These are phyloP conservation scores for Lumnitzera littorea DNA, from an alignment of 345 rosid species.

Conservation along the genomic window DNA sequence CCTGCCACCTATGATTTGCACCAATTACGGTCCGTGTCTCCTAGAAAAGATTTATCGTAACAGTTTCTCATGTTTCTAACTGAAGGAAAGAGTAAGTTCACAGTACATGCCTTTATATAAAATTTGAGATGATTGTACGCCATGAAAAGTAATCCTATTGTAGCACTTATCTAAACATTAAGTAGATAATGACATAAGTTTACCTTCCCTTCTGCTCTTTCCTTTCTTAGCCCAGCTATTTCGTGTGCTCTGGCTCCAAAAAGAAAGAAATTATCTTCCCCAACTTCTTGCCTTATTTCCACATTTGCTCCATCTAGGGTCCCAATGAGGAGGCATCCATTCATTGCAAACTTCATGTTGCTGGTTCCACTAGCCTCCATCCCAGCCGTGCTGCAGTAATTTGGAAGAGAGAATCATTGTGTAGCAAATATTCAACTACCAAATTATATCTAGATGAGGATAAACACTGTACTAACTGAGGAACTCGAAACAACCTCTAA, in stretches of 20 bases:
- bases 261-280: conserved; percentile 47
- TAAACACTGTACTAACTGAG: too few species aligned
- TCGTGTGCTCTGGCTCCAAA: conserved; percentile 41
- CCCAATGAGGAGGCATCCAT: conserved; percentile 39
- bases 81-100: too few species aligned
- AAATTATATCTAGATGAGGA: too few species aligned
- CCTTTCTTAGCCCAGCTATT: conserved; percentile 39
- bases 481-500: too few species aligned
- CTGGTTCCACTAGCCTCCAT: conserved; percentile 59
- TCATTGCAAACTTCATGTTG: conserved; percentile 55
- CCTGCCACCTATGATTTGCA: too few species aligned
- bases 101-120: too few species aligned
- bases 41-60: too few species aligned
- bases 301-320: conserved; percentile 50
- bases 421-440: neutral
- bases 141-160: neutral
- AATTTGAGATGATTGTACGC: too few species aligned
- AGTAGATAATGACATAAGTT: neutral
- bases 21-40: too few species aligned
- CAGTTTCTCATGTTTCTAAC: too few species aligned
- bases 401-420: neutral
- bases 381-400: conserved; percentile 34
- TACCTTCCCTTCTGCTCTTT: conserved; percentile 47
- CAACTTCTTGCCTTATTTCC: conserved; percentile 42
- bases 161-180: neutral